A percentile compares a stretch with the other conserved stretches of the same genome.
Evolutionary conservation across 2,329 filamentous ascomycete species (phyloP).

Genomic region (Epichloe brachyelytri): DNA sequence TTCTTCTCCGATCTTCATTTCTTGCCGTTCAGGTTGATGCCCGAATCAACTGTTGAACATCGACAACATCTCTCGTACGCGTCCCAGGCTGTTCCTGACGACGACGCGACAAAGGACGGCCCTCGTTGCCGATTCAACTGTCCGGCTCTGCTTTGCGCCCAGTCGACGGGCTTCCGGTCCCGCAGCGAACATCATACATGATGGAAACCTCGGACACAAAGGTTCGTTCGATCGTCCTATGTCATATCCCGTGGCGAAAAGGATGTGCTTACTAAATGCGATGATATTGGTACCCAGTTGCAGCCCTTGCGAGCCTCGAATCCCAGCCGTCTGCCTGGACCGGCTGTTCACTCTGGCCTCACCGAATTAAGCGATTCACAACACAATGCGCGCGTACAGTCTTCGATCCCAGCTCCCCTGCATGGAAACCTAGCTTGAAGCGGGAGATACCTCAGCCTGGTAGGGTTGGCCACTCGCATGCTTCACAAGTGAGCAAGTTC

Average conservation of each 20-base stretch:
- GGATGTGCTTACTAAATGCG: neutral
- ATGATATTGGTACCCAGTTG: neutral
- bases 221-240: constrained; percentile 10
- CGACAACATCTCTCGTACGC: constrained; percentile 6
- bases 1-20: neutral
- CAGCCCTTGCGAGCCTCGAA: constrained; percentile 19
- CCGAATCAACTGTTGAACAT: neutral
- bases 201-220: constrained; percentile 22
- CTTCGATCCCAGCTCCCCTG: constrained; percentile 28
- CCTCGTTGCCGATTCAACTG: constrained; percentile 11
- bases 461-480: constrained; percentile 9
- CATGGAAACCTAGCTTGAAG: constrained; percentile 31
- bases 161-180: constrained; percentile 4
- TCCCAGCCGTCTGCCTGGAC: constrained; percentile 20
- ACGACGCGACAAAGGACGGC: constrained; percentile 21
- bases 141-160: neutral
- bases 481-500: neutral
- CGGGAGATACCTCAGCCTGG: constrained; percentile 35
- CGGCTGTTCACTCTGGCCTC: constrained; percentile 21
- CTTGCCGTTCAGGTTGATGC: neutral
- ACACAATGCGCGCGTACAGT: constrained; percentile 39
- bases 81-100: constrained; percentile 14
- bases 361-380: constrained; percentile 48
- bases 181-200: constrained; percentile 12
- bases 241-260: neutral